Evolutionary conservation across 73 alveolate genomes (phyloP).

Genomic region (Blepharisma stoltei): DNA sequence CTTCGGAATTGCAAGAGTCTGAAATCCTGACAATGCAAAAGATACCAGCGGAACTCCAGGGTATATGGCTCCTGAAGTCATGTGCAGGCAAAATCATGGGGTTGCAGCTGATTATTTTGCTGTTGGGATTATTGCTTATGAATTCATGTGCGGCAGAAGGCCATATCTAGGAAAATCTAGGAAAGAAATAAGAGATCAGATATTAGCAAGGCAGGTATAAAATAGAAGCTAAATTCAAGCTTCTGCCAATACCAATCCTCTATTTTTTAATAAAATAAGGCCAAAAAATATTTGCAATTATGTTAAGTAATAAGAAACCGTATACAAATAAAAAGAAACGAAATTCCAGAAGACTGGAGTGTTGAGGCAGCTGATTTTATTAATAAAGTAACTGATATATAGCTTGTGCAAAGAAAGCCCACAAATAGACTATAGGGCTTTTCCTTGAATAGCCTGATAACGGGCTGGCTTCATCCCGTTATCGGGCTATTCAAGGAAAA

Average conservation of each 20-base stretch:
- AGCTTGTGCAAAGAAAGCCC: too few species aligned
- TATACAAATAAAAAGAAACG: constrained; percentile 34
- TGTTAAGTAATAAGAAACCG: too few species aligned
- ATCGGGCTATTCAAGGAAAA: too few species aligned
- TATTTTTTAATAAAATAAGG: too few species aligned
- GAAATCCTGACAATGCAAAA: constrained; percentile 39
- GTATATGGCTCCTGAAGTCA: constrained; percentile 73
- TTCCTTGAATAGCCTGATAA: too few species aligned
- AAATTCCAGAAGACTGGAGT: constrained; percentile 61
- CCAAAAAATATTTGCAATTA: too few species aligned
- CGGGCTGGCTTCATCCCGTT: too few species aligned
- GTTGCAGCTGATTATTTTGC: constrained; percentile 70
- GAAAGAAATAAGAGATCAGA: constrained; percentile 62
- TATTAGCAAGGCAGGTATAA: constrained; percentile 46
- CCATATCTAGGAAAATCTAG: constrained; percentile 79
- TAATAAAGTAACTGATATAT: constrained; percentile 16
- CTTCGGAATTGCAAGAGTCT: constrained; percentile 58
- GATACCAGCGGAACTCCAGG: constrained; percentile 64
- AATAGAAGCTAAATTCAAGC: too few species aligned
- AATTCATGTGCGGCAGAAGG: constrained; percentile 50
- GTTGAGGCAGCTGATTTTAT: constrained; percentile 63
- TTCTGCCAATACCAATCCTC: too few species aligned
- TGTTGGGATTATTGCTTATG: constrained; percentile 60
- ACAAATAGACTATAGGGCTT: too few species aligned
- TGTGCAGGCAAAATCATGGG: constrained; percentile 65